Percentiles rank a stretch among this genome's conserved stretches.
Evolutionary conservation across 1,284 basidiomycete genomes (phyloP).

Genomic region (Mrakiaceae sp.): DNA sequence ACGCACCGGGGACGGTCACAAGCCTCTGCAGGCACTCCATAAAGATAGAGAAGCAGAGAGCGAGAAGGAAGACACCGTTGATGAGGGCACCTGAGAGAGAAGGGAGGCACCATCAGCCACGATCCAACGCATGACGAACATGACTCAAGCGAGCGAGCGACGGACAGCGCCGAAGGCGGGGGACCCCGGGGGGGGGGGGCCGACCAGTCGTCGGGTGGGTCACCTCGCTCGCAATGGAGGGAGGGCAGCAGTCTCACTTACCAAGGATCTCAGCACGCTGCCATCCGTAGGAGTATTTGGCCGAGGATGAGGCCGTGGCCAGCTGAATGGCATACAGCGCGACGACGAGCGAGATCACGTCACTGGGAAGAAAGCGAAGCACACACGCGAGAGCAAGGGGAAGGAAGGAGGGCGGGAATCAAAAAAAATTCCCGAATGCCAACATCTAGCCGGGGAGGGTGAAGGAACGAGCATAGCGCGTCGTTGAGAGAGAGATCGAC

Average conservation of each 20-base stretch:
- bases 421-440: background rate
- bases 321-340: slow-evolving; percentile 96
- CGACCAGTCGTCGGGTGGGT: too few species aligned
- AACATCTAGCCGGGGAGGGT: too few species aligned
- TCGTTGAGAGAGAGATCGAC: background rate
- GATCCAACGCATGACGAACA: background rate
- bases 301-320: slow-evolving; percentile 30
- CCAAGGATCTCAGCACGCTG: slow-evolving; percentile 98
- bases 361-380: slow-evolving; percentile 41
- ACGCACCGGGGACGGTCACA: slow-evolving; percentile 65
- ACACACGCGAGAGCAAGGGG: slow-evolving; percentile 3
- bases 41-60: slow-evolving; percentile 90
- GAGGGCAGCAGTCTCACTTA: background rate
- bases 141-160: background rate
- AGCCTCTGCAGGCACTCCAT: slow-evolving; percentile 88
- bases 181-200: too few species aligned
- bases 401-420: slow-evolving; percentile 1
- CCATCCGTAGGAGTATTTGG: slow-evolving; percentile 47
- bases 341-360: slow-evolving; percentile 88
- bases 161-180: too few species aligned
- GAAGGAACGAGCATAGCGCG: background rate
- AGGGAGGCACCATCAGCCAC: too few species aligned
- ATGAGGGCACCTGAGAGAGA: slow-evolving; percentile 48
- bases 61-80: slow-evolving; percentile 92
- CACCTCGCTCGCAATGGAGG: too few species aligned